phyloP scores from a whole-genome alignment of 208 protist genomes.

The Leishmania amazonensis region DNA sequence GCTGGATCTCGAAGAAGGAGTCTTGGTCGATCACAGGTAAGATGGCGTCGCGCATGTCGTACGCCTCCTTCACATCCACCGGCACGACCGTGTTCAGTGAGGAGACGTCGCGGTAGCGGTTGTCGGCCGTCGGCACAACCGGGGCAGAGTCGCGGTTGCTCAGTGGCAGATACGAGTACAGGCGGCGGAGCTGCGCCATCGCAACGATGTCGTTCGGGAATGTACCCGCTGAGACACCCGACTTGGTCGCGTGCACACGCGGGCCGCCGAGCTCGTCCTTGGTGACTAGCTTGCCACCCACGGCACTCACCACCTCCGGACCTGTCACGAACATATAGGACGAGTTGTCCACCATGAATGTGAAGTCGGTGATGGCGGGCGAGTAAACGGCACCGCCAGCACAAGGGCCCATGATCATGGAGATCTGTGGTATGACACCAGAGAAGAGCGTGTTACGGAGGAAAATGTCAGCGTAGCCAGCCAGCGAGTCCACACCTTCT shows the following conservation, averaged over 20 bases:
- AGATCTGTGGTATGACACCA: conserved; percentile 97
- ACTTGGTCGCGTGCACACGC: conserved; percentile 87
- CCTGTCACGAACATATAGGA: conserved; percentile 98
- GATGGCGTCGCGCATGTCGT: conserved; percentile 94
- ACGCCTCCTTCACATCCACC: conserved; percentile 87
- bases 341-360: conserved; percentile 97
- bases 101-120: conserved; percentile 36
- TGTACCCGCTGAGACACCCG: conserved; percentile 85
- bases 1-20: conserved; percentile 95
- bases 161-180: conserved; percentile 92
- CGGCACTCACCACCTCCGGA: conserved; percentile 96
- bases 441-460: conserved; percentile 94
- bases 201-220: conserved; percentile 95
- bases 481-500: conserved; percentile 95
- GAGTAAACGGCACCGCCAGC: conserved; percentile 92
- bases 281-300: conserved; percentile 92
- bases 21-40: conserved; percentile 86
- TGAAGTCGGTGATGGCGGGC: conserved; percentile 97
- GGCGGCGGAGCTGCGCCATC: conserved; percentile 71
- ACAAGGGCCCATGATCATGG: conserved; percentile 96
- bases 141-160: conserved; percentile 80
- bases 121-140: conserved; percentile 57
- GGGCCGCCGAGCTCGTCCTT: conserved; percentile 95
- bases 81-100: conserved; percentile 82
- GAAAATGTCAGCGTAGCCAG: conserved; percentile 96